A percentile compares a stretch with the other conserved stretches of the same genome.
Conservation (phyloP, 768 basidiomycete species). For the Pulveroboletus frians region DNA sequence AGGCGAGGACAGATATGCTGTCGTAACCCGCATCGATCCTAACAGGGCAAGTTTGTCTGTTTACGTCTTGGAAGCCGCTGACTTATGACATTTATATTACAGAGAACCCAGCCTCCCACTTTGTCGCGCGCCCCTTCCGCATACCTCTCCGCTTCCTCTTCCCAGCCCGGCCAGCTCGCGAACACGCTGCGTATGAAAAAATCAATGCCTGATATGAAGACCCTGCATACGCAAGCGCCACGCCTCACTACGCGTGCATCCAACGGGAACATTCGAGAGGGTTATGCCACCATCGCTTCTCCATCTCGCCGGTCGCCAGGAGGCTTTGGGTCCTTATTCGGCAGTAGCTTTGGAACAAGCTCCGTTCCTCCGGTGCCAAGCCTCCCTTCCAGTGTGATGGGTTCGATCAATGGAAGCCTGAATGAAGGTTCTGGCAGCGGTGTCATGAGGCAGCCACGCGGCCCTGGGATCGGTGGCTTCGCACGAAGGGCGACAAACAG, state of each 20-base stretch:
- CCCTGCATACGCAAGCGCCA: constrained; percentile 72
- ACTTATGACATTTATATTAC: constrained; percentile 15
- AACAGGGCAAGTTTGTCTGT: constrained; percentile 52
- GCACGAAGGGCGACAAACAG: constrained; percentile 41
- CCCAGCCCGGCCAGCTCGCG: constrained; percentile 36
- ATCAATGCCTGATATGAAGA: constrained; percentile 98
- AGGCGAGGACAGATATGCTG: constrained; percentile 88
- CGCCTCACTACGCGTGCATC: constrained; percentile 76
- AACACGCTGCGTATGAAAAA: constrained; percentile 83
- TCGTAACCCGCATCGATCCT: constrained; percentile 88
- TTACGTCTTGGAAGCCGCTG: constrained; percentile 13
- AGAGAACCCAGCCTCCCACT: constrained; percentile 48
- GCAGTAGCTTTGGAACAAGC: constrained; percentile 37
- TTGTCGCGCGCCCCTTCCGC: constrained; percentile 79
- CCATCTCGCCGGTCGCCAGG: constrained; percentile 73
- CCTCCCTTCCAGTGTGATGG: constrained; percentile 55
- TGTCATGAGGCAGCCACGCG: constrained; percentile 82
- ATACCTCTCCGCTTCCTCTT: constrained; percentile 57
- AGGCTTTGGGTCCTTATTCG: constrained; percentile 68
- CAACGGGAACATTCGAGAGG: constrained; percentile 83
- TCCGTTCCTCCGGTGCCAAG: constrained; percentile 73
- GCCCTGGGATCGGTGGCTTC: constrained; percentile 76
- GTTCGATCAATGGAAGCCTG: constrained; percentile 40
- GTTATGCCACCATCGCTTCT: constrained; percentile 83
- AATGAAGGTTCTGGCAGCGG: constrained; percentile 37